Evolutionary conservation across 768 basidiomycete species (phyloP).

Genomic region (Auricularia auricula-judae): DNA sequence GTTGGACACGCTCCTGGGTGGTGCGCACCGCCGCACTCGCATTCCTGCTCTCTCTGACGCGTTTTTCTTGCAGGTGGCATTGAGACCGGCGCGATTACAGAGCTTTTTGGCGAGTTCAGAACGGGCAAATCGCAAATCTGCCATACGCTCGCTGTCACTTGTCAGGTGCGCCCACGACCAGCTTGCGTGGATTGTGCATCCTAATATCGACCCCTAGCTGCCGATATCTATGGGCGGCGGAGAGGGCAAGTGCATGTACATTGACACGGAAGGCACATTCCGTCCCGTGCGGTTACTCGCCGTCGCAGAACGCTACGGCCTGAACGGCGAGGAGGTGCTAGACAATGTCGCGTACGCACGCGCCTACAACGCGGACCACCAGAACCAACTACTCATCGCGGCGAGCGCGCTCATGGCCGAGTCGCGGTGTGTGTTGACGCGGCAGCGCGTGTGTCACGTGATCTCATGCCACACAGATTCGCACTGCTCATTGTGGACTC

Average conservation of each 20-base stretch:
- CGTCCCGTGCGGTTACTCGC: conserved; percentile 91
- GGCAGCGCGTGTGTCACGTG: not conserved
- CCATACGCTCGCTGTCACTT: conserved; percentile 95
- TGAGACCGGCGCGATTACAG: conserved; percentile 97
- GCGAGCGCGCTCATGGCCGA: conserved; percentile 99
- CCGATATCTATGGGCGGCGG: conserved; percentile 97
- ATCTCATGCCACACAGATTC: conserved; percentile 45
- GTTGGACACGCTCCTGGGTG: conserved; percentile 89
- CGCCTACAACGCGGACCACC: conserved; percentile 98
- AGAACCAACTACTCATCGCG: conserved; percentile 75
- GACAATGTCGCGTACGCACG: conserved; percentile 98
- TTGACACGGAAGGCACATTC: conserved; percentile 99
- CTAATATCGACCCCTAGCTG: conserved; percentile 26
- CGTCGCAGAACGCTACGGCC: conserved; percentile 90
- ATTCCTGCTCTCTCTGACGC: not conserved
- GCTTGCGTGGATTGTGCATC: not conserved
- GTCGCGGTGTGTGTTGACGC: conserved; percentile 52
- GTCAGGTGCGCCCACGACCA: conserved; percentile 40
- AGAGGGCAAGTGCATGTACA: conserved; percentile 97
- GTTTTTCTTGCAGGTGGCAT: conserved; percentile 59
- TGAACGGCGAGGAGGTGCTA: conserved; percentile 94
- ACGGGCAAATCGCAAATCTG: conserved; percentile 98
- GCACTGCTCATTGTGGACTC: conserved; percentile 95
- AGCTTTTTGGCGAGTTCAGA: conserved; percentile 96
- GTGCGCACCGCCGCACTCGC: conserved; percentile 25